Evolutionary conservation across 2,329 filamentous ascomycete genomes (phyloP), one percentile per base, ranked within the genome.

Genomic region (Coleophoma crateriformis): DNA sequence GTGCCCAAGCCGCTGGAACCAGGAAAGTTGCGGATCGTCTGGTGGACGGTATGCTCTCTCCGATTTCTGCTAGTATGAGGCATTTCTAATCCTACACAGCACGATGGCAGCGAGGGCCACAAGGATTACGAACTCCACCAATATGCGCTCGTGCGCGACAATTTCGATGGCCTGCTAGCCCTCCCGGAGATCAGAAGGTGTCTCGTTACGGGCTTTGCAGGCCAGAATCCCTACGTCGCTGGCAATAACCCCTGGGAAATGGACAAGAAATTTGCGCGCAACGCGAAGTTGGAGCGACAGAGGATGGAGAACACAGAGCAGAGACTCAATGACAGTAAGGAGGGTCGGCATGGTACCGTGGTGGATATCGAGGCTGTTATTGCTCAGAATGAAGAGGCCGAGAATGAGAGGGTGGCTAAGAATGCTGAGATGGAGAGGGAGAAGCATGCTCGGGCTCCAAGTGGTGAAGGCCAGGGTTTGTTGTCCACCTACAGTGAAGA

Each of bases 101-200:
- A 46, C 13, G 56, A 61, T 7, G 54, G 55, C 39, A 58, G 51
- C 17, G 34, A 57, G 42, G 58, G 60, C 15, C 45, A 58, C 20
- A 58, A 57, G 41, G 60, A 62, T 19, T 61, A 58, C 45, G 54
- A 59, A 4, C 48, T 62, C 1, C 55, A 57, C 41, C 52, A 62
- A 48, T 55, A 59, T 40, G 50, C 53, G 20, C 46, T 54, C 14
- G 60, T 59, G 17, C 52, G 51, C 15, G 50, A 56, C 12, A 54
- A 58, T 33, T 62, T 53, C 43, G 53, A 61, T 38, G 47, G 47
- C 14, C 35, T 61, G 5, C 47, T 59, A n/a, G 46, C 47, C 2
- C 44, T 61, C 33, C 52, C 54, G 6, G 60, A 62, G 27, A 50
- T 62, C 3, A 45, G 53, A 17, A 49, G 60, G 2, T 58, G 55